These are phyloP conservation scores for Aspergillus hancockii DNA, from an alignment of 495 filamentous ascomycete genomes.

Conservation along the genomic window DNA sequence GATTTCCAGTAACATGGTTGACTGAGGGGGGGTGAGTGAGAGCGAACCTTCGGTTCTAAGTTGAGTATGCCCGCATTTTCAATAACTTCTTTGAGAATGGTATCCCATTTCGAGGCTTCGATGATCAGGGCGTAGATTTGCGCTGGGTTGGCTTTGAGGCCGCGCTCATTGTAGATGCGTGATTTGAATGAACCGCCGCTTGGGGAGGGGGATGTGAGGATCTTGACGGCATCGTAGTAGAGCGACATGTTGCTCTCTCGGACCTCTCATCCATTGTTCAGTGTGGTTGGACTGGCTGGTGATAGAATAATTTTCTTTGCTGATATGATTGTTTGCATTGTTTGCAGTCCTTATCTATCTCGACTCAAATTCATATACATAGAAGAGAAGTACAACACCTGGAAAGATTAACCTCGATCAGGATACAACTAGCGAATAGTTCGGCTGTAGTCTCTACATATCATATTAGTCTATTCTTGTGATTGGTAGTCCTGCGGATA, in stretches of 20 bases:
- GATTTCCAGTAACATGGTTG: not conserved
- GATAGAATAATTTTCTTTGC: slow-evolving; percentile 13
- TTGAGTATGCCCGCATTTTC: slow-evolving; percentile 69
- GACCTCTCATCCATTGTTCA: not conserved
- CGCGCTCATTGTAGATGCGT: slow-evolving; percentile 65
- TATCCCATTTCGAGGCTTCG: slow-evolving; percentile 88
- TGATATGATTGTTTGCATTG: slow-evolving; percentile 31
- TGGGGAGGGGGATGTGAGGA: slow-evolving; percentile 64
- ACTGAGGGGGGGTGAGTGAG: no score
- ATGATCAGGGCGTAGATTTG: slow-evolving; percentile 83
- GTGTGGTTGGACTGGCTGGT: slow-evolving; percentile 2
- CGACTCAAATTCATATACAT: no score
- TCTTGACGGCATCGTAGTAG: slow-evolving; percentile 82
- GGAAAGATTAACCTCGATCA: no score
- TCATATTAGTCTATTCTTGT: no score
- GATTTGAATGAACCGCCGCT: slow-evolving; percentile 78
- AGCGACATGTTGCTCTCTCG: slow-evolving; percentile 72
- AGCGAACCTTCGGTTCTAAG: slow-evolving; percentile 76
- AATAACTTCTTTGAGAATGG: slow-evolving; percentile 81
- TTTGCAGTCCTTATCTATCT: slow-evolving; percentile 16
- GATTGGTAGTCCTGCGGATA: no score
- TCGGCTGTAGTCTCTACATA: no score
- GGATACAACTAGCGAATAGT: no score
- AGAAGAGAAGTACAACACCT: no score
- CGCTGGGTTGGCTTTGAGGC: slow-evolving; percentile 71